Conservation (phyloP, 2,329 filamentous ascomycete species). For the Neurospora sp. region DNA sequence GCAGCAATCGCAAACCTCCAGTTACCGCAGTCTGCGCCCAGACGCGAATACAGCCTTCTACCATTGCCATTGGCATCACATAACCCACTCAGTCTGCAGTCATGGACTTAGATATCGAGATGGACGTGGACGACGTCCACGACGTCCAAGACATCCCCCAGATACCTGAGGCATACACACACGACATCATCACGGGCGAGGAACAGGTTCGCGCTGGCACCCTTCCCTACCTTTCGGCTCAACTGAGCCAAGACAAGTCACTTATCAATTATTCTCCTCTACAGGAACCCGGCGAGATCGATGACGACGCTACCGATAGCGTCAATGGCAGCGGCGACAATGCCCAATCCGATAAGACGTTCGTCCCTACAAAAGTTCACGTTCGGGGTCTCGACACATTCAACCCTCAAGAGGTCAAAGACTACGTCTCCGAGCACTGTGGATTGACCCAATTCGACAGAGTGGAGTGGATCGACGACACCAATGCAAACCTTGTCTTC, state of each 20-base stretch:
- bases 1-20: neutral
- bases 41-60: neutral
- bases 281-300: constrained; percentile 32
- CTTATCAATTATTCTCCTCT: neutral
- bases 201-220: constrained; percentile 17
- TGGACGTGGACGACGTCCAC: constrained; percentile 45
- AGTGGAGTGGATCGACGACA: constrained; percentile 94
- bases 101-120: constrained; percentile 64
- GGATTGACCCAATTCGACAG: constrained; percentile 42
- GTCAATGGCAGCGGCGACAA: constrained; percentile 10
- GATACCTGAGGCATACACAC: constrained; percentile 17
- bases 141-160: constrained; percentile 16
- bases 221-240: neutral
- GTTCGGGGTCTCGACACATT: constrained; percentile 74
- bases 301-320: constrained; percentile 17
- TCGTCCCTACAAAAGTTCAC: constrained; percentile 60
- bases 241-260: constrained; percentile 1
- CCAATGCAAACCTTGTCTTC: constrained; percentile 80
- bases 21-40: neutral
- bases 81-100: neutral
- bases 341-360: constrained; percentile 17
- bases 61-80: neutral
- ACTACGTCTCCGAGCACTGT: constrained; percentile 63
- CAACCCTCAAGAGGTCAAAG: constrained; percentile 68
- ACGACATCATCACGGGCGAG: constrained; percentile 19